Base-by-base conservation (phyloP, 1,284 basidiomycete species). In the Papiliotrema laurentii region DNA sequence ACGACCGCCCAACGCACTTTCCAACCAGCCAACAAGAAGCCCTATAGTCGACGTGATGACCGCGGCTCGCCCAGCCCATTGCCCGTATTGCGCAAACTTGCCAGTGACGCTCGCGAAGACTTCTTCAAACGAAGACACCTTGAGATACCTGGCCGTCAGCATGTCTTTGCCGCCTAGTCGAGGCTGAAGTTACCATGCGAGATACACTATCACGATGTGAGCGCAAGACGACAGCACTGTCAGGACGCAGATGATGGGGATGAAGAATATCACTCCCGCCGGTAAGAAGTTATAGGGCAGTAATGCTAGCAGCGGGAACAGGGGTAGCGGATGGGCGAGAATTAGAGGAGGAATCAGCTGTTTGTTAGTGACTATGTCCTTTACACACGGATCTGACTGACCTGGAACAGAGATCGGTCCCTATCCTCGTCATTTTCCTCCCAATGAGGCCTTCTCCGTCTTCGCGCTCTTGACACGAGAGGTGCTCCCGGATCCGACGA, bases 151-250 rank as follows among this genome's bases (percentile, higher is more conserved):
- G 48, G 13, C 22, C 5, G 4, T 37, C 36, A 39, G 44, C 16
- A 7, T 26, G 34, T 16, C 19, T 19, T 2, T 10, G 22, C 14
- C 19, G 40, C 16, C 24, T 18, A 5, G 22, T 27, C 19, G 33
- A 26, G 9, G 42, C 6, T n/a, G n/a, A 26, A 56, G 63, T 42
- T 30, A 64, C 72, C 71, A 71, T 1, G 70, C 59, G 2, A 74
- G 64, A 50, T 75, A 74, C 38, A 73, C 70, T 21, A 72, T 70
- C 34, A 75, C 73, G 21, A 75, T 69, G 40, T 73, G 71, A 1
- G 72, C 71, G 38, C 71, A 73, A 7, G 64, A 60, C 2, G 67
- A 69, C 7, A 74, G 54, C 1, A 60, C 45, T 0, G 68, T 66
- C 22, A 71, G 48, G 7, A 68, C 54, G 36, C 66, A 68, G 34